Conservation (phyloP, 1,284 basidiomycete genomes). For the Sanghuangporus baumii region DNA sequence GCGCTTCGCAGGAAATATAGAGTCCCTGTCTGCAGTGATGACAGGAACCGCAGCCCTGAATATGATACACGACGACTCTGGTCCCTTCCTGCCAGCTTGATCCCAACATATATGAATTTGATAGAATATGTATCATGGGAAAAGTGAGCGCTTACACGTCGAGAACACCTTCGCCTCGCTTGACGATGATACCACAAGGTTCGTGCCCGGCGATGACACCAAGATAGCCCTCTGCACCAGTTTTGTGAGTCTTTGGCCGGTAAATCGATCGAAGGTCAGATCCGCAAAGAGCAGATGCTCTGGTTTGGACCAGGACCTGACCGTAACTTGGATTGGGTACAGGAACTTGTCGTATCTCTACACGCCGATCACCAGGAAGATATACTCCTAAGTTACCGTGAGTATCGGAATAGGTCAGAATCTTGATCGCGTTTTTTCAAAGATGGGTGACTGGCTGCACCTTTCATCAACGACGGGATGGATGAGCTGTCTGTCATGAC, state of each 20-base stretch:
- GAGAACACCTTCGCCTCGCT: conserved; percentile 15
- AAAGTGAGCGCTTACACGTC: conserved; percentile 9
- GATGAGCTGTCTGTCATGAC: background rate
- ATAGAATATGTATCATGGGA: background rate
- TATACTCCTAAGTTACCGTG: conserved; percentile 6
- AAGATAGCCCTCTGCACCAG: conserved; percentile 15
- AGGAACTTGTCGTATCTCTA: conserved; percentile 4
- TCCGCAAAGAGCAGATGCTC: conserved; percentile 18
- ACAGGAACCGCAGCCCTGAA: conserved; percentile 18
- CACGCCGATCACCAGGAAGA: conserved; percentile 12
- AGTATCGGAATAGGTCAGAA: background rate
- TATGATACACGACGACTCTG: conserved; percentile 17
- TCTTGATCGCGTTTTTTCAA: background rate
- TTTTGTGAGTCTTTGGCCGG: conserved; percentile 17
- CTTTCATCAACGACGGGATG: conserved; percentile 1
- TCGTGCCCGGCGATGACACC: conserved; percentile 19
- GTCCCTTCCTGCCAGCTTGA: conserved; percentile 18
- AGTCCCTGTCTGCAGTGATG: conserved; percentile 14
- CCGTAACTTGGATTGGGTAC: conserved; percentile 13
- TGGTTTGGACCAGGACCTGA: conserved; percentile 15
- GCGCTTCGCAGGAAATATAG: conserved; percentile 16
- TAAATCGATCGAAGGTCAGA: conserved; percentile 18
- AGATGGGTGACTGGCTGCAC: background rate
- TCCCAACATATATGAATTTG: background rate
- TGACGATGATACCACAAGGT: conserved; percentile 18